A percentile compares a stretch with the other conserved stretches of the same genome.
phyloP scores from a whole-genome alignment of 2,329 filamentous ascomycete genomes.

The Gremmenia infestans region DNA sequence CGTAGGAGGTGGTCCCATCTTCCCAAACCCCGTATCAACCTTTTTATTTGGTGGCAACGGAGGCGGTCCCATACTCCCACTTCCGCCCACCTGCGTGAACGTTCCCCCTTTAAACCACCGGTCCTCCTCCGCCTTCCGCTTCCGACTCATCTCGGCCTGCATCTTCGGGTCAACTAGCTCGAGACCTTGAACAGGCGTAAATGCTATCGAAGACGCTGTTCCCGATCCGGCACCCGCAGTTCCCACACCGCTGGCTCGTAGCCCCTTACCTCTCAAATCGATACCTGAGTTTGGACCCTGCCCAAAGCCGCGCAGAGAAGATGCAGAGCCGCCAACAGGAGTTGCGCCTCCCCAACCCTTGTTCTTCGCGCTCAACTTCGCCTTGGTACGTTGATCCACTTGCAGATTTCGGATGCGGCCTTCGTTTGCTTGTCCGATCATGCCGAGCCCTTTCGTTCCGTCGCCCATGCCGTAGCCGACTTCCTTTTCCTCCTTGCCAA shows the following conservation, averaged over 20 bases:
- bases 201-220: conserved; percentile 82
- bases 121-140: conserved; percentile 91
- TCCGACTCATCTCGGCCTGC: conserved; percentile 79
- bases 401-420: conserved; percentile 85
- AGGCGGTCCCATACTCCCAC: conserved; percentile 76
- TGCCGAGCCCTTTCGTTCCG: conserved; percentile 80
- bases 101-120: conserved; percentile 97
- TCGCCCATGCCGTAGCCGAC: conserved; percentile 86
- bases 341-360: conserved; percentile 84
- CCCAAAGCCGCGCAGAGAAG: conserved; percentile 75
- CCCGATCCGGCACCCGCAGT: conserved; percentile 60
- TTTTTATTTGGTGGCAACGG: conserved; percentile 61
- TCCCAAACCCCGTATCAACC: conserved; percentile 57
- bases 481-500: conserved; percentile 92
- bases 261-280: conserved; percentile 65
- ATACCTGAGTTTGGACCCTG: conserved; percentile 56
- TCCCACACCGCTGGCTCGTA: conserved; percentile 79
- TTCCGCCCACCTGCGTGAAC: conserved; percentile 77
- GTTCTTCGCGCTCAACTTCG: conserved; percentile 91
- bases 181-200: conserved; percentile 89
- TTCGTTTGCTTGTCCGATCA: conserved; percentile 86
- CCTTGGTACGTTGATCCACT: conserved; percentile 87
- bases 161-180: conserved; percentile 94
- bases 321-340: conserved; percentile 62
- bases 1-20: conserved; percentile 35